Evolutionary conservation across 305 asterid genomes (phyloP).

Genomic region (Withania somnifera): DNA sequence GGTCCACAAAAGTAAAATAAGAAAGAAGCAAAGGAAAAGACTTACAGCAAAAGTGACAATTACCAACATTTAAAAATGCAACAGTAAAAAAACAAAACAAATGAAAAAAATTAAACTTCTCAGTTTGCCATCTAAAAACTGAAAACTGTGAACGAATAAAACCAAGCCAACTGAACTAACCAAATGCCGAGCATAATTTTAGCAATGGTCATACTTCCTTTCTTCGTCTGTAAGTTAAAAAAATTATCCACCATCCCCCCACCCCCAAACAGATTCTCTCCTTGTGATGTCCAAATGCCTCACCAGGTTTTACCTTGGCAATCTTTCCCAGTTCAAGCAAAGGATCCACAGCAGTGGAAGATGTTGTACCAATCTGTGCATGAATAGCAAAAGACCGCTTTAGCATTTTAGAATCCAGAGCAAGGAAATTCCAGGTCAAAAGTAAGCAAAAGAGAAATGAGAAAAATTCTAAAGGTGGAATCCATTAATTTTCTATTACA

Average conservation of each 20-base stretch:
- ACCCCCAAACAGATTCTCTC: background rate
- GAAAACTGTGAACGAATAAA: background rate
- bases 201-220: background rate
- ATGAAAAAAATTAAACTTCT: background rate
- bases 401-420: background rate
- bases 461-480: background rate
- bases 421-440: background rate
- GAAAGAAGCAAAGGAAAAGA: background rate
- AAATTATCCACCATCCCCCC: no score
- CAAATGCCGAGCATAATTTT: background rate
- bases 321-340: slow-evolving; percentile 56
- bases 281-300: background rate
- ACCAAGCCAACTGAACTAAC: background rate
- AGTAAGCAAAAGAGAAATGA: background rate
- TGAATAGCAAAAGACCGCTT: slow-evolving; percentile 6
- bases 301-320: slow-evolving; percentile 35
- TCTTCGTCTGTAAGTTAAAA: background rate
- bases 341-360: slow-evolving; percentile 92
- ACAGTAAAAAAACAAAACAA: background rate
- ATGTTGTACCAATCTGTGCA: slow-evolving; percentile 81
- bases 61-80: background rate
- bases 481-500: background rate
- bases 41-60: background rate
- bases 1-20: background rate
- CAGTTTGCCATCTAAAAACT: background rate